A percentile compares a stretch with the other conserved stretches of the same genome.
Evolutionary conservation across 176 grass and related monocot genomes (phyloP).

Genomic region (Juncus effusus): DNA sequence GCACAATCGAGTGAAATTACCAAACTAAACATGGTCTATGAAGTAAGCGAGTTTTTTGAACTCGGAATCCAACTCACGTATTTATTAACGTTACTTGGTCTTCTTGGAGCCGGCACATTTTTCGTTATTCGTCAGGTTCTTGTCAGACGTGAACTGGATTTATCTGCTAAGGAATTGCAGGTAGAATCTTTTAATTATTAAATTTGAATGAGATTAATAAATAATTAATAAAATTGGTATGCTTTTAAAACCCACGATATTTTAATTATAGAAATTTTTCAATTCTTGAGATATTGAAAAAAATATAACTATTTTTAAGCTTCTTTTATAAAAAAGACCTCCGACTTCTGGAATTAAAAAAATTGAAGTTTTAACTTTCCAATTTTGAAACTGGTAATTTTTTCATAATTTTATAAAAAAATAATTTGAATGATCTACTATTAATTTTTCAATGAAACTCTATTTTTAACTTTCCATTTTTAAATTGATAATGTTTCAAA

Average conservation of each 20-base stretch:
- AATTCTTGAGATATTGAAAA: neutral
- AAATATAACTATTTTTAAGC: neutral
- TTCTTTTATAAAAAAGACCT: neutral
- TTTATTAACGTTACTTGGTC: slow-evolving; percentile 70
- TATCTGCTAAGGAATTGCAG: slow-evolving; percentile 99
- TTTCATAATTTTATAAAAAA: neutral
- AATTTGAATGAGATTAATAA: no score
- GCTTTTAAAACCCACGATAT: no score
- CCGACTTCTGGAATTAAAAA: no score
- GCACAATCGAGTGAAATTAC: slow-evolving; percentile 59
- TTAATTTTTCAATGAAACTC: no score
- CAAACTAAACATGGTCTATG: slow-evolving; percentile 66
- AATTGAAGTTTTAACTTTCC: no score
- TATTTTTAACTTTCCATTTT: no score
- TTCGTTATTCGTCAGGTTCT: slow-evolving; percentile 93
- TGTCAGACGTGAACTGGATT: slow-evolving; percentile 87
- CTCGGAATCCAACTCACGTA: slow-evolving; percentile 91
- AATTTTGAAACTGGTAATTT: no score
- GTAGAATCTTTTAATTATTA: slow-evolving; percentile 32
- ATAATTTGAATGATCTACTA: no score
- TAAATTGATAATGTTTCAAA: no score
- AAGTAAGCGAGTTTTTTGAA: slow-evolving; percentile 86
- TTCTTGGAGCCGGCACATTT: slow-evolving; percentile 87
- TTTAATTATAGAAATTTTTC: no score
- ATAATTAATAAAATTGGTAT: no score